Percentiles rank a stretch among this genome's conserved stretches.
These are phyloP conservation scores for Irpex sp. DNA, from an alignment of 1,284 basidiomycete species.

Conservation along the genomic window DNA sequence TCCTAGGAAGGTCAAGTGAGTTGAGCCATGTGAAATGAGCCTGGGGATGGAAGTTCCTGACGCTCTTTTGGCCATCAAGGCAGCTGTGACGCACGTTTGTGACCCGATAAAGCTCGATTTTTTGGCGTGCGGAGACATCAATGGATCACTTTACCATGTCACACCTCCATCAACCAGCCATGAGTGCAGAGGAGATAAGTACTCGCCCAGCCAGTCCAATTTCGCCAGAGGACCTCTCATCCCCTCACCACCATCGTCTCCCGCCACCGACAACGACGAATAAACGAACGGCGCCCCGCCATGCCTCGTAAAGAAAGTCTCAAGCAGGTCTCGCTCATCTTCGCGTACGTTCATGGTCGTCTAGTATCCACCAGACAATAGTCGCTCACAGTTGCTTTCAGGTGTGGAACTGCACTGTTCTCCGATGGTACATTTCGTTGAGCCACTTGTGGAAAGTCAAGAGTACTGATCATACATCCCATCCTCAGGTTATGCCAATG, in stretches of 20 bases:
- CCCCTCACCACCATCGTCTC: not conserved
- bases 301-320: slow-evolving; percentile 15
- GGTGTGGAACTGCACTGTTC: slow-evolving; percentile 83
- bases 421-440: slow-evolving; percentile 60
- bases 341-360: slow-evolving; percentile 52
- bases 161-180: not conserved
- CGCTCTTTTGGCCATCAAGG: no score
- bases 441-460: not conserved
- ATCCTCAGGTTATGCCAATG: slow-evolving; percentile 73
- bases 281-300: not conserved
- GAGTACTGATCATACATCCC: not conserved
- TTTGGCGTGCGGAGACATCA: not conserved
- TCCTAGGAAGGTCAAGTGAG: no score
- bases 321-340: slow-evolving; percentile 68
- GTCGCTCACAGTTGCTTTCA: slow-evolving; percentile 23
- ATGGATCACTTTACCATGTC: not conserved
- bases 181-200: not conserved
- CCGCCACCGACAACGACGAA: not conserved
- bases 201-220: not conserved
- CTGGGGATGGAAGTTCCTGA: no score
- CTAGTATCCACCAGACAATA: not conserved
- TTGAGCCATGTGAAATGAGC: no score
- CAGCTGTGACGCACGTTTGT: not conserved
- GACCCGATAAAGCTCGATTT: not conserved
- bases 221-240: not conserved